Conservation (phyloP, 2,329 filamentous ascomycete genomes). For the Eutypella sp. region DNA sequence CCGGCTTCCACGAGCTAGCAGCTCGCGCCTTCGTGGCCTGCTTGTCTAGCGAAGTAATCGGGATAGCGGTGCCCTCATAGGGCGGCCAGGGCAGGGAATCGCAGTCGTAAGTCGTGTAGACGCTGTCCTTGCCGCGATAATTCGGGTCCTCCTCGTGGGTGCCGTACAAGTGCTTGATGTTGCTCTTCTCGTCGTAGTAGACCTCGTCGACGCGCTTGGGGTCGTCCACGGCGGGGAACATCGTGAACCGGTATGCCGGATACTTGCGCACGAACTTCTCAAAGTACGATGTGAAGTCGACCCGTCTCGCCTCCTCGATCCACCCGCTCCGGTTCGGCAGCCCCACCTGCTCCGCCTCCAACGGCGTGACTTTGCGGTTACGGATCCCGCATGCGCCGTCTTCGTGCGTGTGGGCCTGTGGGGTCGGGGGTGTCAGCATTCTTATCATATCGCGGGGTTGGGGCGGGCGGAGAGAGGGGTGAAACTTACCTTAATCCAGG, state of each 20-base stretch:
- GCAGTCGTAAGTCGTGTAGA: not conserved
- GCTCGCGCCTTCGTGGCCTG: no score
- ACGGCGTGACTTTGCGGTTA: constrained; percentile 4
- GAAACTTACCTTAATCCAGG: constrained; percentile 6
- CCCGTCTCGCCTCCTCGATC: constrained; percentile 1
- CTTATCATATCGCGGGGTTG: no score
- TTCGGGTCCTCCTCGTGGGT: constrained; percentile 10
- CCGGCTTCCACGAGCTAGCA: no score
- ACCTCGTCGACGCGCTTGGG: constrained; percentile 1
- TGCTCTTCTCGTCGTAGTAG: not conserved
- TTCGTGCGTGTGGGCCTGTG: constrained; percentile 10
- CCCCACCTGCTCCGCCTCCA: not conserved
- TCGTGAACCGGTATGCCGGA: constrained; percentile 10
- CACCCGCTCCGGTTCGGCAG: constrained; percentile 16
- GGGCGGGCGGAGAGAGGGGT: no score
- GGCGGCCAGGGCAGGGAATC: constrained; percentile 13
- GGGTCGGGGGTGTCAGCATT: no score
- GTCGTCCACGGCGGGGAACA: constrained; percentile 9
- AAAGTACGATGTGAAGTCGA: constrained; percentile 8
- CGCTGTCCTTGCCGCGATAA: not conserved
- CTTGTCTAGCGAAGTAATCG: no score
- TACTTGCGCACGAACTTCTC: constrained; percentile 6
- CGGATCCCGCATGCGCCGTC: constrained; percentile 11
- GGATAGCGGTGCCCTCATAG: constrained; percentile 6
- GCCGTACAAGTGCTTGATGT: no score